phyloP scores from a whole-genome alignment of 2,329 filamentous ascomycete species.

The Aureobasidium subglaciale region DNA sequence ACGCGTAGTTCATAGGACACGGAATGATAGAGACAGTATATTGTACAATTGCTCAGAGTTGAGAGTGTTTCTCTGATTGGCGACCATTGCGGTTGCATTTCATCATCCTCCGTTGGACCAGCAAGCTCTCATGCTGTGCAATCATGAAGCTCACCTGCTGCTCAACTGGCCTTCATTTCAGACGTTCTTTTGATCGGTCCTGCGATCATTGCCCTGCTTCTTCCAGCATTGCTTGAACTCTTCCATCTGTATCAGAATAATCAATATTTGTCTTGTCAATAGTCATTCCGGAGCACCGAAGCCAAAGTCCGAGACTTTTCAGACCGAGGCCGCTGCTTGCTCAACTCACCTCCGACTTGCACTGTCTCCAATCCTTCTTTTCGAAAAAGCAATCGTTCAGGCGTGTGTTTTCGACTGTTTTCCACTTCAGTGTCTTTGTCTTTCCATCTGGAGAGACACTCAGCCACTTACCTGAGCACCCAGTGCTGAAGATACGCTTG shows the following conservation, averaged over 20 bases:
- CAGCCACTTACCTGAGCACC: conserved; percentile 66
- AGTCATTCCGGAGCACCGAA: not conserved
- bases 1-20: not conserved
- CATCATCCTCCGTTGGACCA: not conserved
- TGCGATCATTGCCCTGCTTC: conserved; percentile 73
- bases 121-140: not conserved
- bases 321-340: not conserved
- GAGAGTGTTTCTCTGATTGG: not conserved
- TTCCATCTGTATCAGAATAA: conserved; percentile 61
- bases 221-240: conserved; percentile 89
- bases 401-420: conserved; percentile 72
- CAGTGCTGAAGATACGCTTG: conserved; percentile 94
- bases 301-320: conserved; percentile 2
- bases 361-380: conserved; percentile 91
- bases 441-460: conserved; percentile 84
- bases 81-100: not conserved
- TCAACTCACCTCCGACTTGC: conserved; percentile 71
- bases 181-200: conserved; percentile 69
- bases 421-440: conserved; percentile 45
- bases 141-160: not conserved
- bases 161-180: conserved; percentile 29
- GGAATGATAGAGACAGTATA: not conserved
- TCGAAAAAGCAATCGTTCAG: conserved; percentile 95
- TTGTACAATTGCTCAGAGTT: not conserved
- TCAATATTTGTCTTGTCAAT: not conserved